These are phyloP conservation scores for Lasiodiplodia sp. DNA, from an alignment of 2,329 filamentous ascomycete species.

Conservation along the genomic window DNA sequence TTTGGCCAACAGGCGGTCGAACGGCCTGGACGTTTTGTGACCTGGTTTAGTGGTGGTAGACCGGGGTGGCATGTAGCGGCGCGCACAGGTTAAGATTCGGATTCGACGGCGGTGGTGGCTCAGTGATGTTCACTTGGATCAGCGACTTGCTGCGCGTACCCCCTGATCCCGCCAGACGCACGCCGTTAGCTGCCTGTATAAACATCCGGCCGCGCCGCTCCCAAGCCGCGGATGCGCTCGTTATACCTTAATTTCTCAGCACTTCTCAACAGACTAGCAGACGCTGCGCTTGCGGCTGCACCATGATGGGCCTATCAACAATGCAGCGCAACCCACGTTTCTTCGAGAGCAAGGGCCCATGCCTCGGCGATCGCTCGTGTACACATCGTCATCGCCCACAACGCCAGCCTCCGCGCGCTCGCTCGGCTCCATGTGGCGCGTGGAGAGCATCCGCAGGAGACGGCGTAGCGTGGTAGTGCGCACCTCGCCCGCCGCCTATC, in stretches of 20 bases:
- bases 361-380: slow-evolving; percentile 9
- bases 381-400: neutral
- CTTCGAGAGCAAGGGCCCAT: slow-evolving; percentile 10
- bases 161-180: neutral
- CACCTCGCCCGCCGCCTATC: neutral
- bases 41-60: too few relatives aligned
- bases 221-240: slow-evolving; percentile 10
- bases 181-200: neutral
- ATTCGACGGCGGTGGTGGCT: slow-evolving; percentile 16
- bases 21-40: too few relatives aligned
- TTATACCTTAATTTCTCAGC: neutral
- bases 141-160: neutral
- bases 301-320: neutral
- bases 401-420: neutral
- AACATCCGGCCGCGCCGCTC: neutral
- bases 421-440: slow-evolving; percentile 7
- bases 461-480: neutral
- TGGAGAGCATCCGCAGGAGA: neutral
- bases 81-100: neutral
- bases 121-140: neutral
- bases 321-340: slow-evolving; percentile 9
- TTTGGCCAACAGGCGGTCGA: neutral
- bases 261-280: neutral
- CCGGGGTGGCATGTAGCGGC: too few relatives aligned
- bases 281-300: slow-evolving; percentile 2